Evolutionary conservation across 2,329 filamentous ascomycete genomes (phyloP).

Genomic region (Phaeosphaeria sp.): DNA sequence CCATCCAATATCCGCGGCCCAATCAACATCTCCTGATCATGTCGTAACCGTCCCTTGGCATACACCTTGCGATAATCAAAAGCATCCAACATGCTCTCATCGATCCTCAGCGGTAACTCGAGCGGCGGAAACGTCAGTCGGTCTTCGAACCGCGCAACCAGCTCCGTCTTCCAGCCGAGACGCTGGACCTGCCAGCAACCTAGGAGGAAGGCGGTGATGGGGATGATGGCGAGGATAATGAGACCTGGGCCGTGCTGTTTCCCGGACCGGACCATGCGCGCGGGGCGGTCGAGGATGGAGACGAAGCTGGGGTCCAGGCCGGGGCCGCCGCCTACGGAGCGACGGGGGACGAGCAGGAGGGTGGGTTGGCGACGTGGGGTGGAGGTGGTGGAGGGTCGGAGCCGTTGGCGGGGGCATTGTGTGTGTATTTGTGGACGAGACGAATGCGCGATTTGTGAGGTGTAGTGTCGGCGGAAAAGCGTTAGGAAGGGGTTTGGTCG

Average conservation of each 20-base stretch:
- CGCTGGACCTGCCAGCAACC: constrained; percentile 96
- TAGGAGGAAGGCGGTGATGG: constrained; percentile 85
- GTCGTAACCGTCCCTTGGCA: constrained; percentile 74
- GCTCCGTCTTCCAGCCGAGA: constrained; percentile 89
- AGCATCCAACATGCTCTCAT: constrained; percentile 79
- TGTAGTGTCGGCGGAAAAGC: constrained; percentile 39
- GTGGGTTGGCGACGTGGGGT: neutral
- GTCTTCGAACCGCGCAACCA: constrained; percentile 92
- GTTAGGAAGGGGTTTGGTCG: constrained; percentile 42
- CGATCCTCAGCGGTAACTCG: constrained; percentile 81
- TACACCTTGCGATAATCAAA: constrained; percentile 91
- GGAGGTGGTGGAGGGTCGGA: constrained; percentile 17
- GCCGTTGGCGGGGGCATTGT: constrained; percentile 43
- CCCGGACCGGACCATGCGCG: constrained; percentile 77
- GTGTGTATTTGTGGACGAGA: constrained; percentile 26
- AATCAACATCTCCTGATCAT: constrained; percentile 96
- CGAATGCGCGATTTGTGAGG: constrained; percentile 16
- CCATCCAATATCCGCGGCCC: constrained; percentile 90
- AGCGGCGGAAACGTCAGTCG: constrained; percentile 84
- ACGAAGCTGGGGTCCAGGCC: constrained; percentile 78
- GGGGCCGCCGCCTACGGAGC: constrained; percentile 46
- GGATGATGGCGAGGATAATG: constrained; percentile 84
- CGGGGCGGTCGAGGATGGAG: constrained; percentile 86
- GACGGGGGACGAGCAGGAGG: constrained; percentile 21
- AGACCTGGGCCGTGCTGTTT: constrained; percentile 80